A percentile compares a stretch with the other conserved stretches of the same genome.
Evolutionary conservation across 1,284 basidiomycete species (phyloP).

Genomic region (Caloboletus firmus): DNA sequence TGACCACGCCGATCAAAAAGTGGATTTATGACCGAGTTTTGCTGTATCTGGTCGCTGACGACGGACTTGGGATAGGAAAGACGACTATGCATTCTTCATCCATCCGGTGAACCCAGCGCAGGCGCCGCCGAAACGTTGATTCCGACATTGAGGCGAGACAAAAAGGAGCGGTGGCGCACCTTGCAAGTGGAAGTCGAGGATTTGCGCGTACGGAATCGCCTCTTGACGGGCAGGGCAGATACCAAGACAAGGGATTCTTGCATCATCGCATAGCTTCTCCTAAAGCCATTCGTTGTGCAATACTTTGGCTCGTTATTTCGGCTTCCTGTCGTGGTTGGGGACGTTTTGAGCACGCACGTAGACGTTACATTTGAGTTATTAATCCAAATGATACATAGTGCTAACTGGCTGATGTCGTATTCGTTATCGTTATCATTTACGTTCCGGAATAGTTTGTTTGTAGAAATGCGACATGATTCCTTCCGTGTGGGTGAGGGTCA

Average conservation of each 20-base stretch:
- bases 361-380: neutral
- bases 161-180: slow-evolving; percentile 41
- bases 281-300: neutral
- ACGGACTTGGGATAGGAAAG: slow-evolving; percentile 43
- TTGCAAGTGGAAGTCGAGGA: slow-evolving; percentile 54
- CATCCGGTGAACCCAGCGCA: slow-evolving; percentile 63
- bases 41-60: slow-evolving; percentile 1
- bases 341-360: no score
- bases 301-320: neutral
- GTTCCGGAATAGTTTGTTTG: slow-evolving; percentile 49
- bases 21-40: neutral
- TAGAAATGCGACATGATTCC: slow-evolving; percentile 80
- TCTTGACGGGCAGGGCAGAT: slow-evolving; percentile 41
- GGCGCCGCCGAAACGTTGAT: slow-evolving; percentile 50
- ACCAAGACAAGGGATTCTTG: slow-evolving; percentile 25
- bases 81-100: slow-evolving; percentile 84
- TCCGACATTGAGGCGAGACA: slow-evolving; percentile 53
- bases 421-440: slow-evolving; percentile 2
- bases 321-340: neutral
- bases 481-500: slow-evolving; percentile 74
- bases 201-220: slow-evolving; percentile 45
- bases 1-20: slow-evolving; percentile 48
- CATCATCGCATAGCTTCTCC: slow-evolving; percentile 14
- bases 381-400: slow-evolving; percentile 3
- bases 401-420: neutral